Evolutionary conservation across 202 grass and related monocot species (phyloP), one percentile per base, ranked within the genome.

Genomic region (Hordeum pubiflorum): DNA sequence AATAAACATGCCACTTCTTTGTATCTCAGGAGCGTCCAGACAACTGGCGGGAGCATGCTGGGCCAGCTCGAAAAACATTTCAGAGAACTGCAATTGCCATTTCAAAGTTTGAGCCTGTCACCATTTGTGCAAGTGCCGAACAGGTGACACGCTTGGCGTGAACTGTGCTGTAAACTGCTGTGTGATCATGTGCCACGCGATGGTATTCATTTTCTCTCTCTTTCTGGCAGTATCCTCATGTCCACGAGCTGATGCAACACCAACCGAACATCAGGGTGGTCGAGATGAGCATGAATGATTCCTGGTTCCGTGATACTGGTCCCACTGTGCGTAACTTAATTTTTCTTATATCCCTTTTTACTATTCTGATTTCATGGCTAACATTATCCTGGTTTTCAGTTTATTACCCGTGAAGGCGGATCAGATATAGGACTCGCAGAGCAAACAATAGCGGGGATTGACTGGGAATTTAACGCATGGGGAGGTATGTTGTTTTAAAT

Each of bases 261-360:
- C 72, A 94, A 10, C 36, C 54, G 20, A 92, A 87, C 79, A 86
- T 97, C 70, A 90, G 94, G 74, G 92, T 97, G 68, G 86, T 94
- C 23, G 94, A 97, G 82, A 97, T 97, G 92, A 94, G 88, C 83
- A 92, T 92, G 89, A 94, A 97, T 11, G 94, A 97, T 89, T 87
- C 88, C 43, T 97, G 94, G 94, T 94, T 97, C 38, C 94, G 94
- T 56, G 94, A 97, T 75, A 97, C 83, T 79, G 94, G 92, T 56
- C 94, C 94, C 41, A 97, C 92, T 12, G 94, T 97, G 75, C 21
- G 85, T 14, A 40, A 69, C 69, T 77, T 68, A 26, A 13, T 9
- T 9, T 36, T 64, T 56, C 10, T 62, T 7, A 17, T 20, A 34
- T 73, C 2, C 6, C 74, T 69, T 39, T 78, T 29, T 39, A 78